Evolutionary conservation across 2,329 filamentous ascomycete genomes (phyloP).

Genomic region (Fusarium protoensiforme): DNA sequence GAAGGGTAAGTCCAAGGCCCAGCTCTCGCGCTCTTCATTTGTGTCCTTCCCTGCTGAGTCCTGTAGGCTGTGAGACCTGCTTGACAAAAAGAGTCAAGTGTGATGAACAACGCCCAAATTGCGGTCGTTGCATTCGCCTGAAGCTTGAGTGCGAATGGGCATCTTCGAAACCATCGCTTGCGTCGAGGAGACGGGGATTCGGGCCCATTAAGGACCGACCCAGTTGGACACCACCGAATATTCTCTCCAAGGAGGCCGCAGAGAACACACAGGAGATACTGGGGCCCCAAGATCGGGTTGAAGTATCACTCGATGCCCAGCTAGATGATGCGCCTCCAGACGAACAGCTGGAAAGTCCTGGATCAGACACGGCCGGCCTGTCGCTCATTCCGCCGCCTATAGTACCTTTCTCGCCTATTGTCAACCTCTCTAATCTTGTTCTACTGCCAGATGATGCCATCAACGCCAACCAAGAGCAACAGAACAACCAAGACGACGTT

Average conservation of each 20-base stretch:
- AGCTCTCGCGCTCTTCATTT: background rate
- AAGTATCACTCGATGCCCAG: background rate
- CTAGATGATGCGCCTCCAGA: background rate
- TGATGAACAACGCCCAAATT: slow-evolving; percentile 10
- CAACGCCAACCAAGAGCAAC: background rate
- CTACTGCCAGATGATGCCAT: background rate
- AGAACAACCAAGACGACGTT: background rate
- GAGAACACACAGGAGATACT: background rate
- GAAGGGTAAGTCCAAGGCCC: background rate
- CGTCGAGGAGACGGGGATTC: slow-evolving; percentile 1
- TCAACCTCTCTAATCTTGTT: background rate
- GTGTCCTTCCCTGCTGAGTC: background rate
- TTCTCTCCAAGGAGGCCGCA: background rate
- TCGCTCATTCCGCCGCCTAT: background rate
- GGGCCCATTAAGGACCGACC: slow-evolving; percentile 16
- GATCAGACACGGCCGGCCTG: background rate
- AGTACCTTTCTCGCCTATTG: background rate
- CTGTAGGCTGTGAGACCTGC: slow-evolving; percentile 12
- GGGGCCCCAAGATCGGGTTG: background rate
- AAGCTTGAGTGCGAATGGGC: slow-evolving; percentile 13
- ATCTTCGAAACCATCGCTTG: background rate
- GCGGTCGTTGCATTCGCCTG: slow-evolving; percentile 11
- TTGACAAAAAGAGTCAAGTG: slow-evolving; percentile 17
- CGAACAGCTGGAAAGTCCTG: background rate
- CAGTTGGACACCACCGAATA: slow-evolving; percentile 8